Percentiles rank a stretch among this genome's conserved stretches.
These are phyloP conservation scores for Micractinium conductrix DNA, from an alignment of 139 green algal genomes.

Conservation along the genomic window DNA sequence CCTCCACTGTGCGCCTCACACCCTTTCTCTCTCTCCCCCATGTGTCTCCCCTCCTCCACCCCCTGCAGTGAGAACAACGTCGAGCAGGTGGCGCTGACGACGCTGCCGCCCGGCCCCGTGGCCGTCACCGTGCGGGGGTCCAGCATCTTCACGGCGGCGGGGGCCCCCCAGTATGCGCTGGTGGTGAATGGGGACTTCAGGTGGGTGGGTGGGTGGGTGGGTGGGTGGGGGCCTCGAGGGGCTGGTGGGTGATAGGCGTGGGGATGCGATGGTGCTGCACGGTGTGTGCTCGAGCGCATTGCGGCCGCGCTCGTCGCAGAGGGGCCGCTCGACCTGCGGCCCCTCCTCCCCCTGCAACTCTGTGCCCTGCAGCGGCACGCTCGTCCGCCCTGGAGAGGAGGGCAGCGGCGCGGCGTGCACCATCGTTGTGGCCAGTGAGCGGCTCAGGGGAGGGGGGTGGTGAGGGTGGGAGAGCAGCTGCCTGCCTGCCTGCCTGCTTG, in stretches of 20 bases:
- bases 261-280: background rate
- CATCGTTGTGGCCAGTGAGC: conserved; percentile 37
- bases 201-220: background rate
- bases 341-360: background rate
- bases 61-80: conserved; percentile 78
- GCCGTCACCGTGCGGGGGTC: conserved; percentile 58
- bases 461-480: no score
- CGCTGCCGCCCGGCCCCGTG: conserved; percentile 67
- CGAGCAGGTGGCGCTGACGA: conserved; percentile 64
- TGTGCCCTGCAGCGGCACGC: conserved; percentile 26
- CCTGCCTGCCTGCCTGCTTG: background rate
- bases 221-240: background rate
- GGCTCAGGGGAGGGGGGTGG: no score
- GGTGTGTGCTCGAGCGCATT: background rate
- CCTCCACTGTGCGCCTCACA: no score
- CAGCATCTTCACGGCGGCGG: conserved; percentile 16
- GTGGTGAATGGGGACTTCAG: conserved; percentile 71
- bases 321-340: background rate
- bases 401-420: conserved; percentile 26
- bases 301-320: no score
- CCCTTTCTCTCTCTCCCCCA: no score
- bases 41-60: no score
- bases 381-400: conserved; percentile 11
- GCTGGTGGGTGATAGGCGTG: background rate
- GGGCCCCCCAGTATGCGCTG: conserved; percentile 77